A percentile compares a stretch with the other conserved stretches of the same genome.
Evolutionary conservation across 2,329 filamentous ascomycete species (phyloP).

Genomic region (Fusarium denticulatum): DNA sequence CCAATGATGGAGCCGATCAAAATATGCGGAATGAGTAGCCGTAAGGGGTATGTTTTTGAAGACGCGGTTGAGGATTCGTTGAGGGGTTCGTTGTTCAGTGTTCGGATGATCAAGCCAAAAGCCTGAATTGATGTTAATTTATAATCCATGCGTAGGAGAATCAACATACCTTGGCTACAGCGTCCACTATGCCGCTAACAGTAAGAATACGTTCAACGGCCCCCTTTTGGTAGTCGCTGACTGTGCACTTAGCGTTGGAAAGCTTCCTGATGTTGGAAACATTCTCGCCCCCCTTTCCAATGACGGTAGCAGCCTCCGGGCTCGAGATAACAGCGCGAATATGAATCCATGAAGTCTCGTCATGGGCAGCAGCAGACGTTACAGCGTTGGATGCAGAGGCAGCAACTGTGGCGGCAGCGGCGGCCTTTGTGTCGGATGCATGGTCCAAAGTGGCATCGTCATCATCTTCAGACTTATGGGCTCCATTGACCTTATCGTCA

Average conservation of each 20-base stretch:
- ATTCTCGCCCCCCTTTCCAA: slow-evolving; percentile 98
- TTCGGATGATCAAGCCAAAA: slow-evolving; percentile 97
- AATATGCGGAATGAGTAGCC: slow-evolving; percentile 94
- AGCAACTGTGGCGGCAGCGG: slow-evolving; percentile 51
- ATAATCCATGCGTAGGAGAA: background rate
- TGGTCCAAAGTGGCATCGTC: slow-evolving; percentile 40
- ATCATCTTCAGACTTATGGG: slow-evolving; percentile 51
- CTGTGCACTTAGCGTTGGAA: slow-evolving; percentile 97
- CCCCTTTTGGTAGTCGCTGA: slow-evolving; percentile 97
- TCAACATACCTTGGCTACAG: slow-evolving; percentile 86
- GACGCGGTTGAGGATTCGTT: slow-evolving; percentile 88
- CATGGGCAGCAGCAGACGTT: slow-evolving; percentile 70
- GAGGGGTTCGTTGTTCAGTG: slow-evolving; percentile 95
- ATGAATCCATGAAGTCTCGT: slow-evolving; percentile 97
- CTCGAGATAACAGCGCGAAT: slow-evolving; percentile 97
- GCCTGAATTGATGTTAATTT: slow-evolving; percentile 66
- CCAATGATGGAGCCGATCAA: slow-evolving; percentile 99
- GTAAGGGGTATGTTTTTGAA: slow-evolving; percentile 96
- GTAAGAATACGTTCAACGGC: slow-evolving; percentile 98
- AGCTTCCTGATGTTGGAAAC: slow-evolving; percentile 95
- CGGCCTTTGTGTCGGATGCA: slow-evolving; percentile 54
- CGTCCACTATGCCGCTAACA: slow-evolving; percentile 95
- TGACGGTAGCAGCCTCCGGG: slow-evolving; percentile 95
- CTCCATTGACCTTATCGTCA: slow-evolving; percentile 60
- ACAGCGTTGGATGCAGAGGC: slow-evolving; percentile 48